These are phyloP conservation scores for Gonium pectorale DNA, from an alignment of 139 green algal species.

Conservation along the genomic window DNA sequence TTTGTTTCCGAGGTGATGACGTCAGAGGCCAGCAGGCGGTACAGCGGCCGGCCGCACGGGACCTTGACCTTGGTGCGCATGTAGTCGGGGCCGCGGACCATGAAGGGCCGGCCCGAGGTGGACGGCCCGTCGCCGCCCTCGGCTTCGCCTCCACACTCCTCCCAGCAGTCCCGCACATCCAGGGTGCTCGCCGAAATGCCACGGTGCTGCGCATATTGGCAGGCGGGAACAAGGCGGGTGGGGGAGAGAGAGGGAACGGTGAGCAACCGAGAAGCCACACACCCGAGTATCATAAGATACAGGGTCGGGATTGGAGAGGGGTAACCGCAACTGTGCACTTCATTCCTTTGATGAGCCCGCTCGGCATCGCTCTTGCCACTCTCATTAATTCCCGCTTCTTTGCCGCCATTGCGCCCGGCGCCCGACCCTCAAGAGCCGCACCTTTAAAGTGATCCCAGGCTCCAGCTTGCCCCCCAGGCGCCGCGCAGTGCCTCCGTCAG, in stretches of 20 bases:
- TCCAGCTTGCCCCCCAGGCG: constrained; percentile 9
- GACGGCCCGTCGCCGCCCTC: background rate
- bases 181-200: background rate
- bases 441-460: no score
- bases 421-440: no score
- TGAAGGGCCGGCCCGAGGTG: constrained; percentile 44
- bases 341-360: no score
- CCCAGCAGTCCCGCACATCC: constrained; percentile 28
- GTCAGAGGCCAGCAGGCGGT: constrained; percentile 80
- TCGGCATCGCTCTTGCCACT: no score
- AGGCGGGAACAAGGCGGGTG: background rate
- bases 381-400: no score
- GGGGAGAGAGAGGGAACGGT: no score
- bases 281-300: no score
- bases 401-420: no score
- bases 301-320: no score
- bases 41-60: constrained; percentile 65
- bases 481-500: background rate
- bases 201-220: background rate
- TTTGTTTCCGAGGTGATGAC: constrained; percentile 82
- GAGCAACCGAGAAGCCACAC: no score
- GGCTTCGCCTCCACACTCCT: background rate
- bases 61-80: constrained; percentile 69
- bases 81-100: constrained; percentile 77
- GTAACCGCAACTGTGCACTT: no score